These are phyloP conservation scores for Exophiala sp. DNA, from an alignment of 2,329 filamentous ascomycete species.

Conservation along the genomic window DNA sequence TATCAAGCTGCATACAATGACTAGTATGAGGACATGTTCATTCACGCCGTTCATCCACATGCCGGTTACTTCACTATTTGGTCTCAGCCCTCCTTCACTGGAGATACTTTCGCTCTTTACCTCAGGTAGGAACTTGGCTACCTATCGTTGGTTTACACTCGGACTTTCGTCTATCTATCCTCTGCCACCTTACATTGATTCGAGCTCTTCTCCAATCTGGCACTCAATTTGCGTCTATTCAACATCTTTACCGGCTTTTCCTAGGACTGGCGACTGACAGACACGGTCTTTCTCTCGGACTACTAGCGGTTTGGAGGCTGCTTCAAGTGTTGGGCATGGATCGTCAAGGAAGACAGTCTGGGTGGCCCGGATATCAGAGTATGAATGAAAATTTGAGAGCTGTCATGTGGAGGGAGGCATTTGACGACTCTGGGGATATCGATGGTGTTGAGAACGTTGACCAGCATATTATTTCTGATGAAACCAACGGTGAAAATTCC, in stretches of 20 bases:
- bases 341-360: not conserved
- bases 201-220: too few species aligned
- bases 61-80: too few species aligned
- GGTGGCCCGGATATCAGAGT: not conserved
- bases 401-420: not conserved
- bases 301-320: not conserved
- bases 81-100: not conserved
- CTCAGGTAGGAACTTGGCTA: too few species aligned
- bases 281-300: not conserved
- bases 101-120: too few species aligned
- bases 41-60: too few species aligned
- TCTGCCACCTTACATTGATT: not conserved
- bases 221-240: constrained; percentile 6
- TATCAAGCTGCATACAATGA: too few species aligned
- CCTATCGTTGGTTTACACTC: not conserved
- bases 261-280: not conserved
- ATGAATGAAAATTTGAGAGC: not conserved
- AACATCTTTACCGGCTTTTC: constrained; percentile 1
- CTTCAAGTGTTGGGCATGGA: constrained; percentile 1
- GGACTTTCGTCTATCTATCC: not conserved
- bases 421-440: too few species aligned
- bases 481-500: too few species aligned
- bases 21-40: too few species aligned
- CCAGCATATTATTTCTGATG: too few species aligned
- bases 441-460: too few species aligned